Evolutionary conservation across 2,329 filamentous ascomycete genomes (phyloP), one percentile per base, ranked within the genome.

Genomic region (Microascus cirrosus): DNA sequence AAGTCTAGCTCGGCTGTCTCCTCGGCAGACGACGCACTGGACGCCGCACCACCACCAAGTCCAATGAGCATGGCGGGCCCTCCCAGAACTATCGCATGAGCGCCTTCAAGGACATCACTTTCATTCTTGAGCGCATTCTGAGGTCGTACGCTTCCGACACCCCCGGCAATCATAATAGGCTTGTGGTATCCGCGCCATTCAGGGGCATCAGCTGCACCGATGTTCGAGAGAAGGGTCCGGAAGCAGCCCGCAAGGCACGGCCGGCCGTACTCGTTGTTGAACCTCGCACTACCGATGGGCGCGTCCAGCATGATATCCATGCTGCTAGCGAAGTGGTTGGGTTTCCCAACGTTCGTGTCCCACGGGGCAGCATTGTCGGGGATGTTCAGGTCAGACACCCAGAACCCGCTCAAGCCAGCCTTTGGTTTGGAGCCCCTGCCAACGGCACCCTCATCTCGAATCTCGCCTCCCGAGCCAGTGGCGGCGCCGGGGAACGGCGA

Each of bases 31-130:
- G 90, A 84, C 60, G 91, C 89, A 74, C 89, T 95, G 1, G 93
- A 97, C 10, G 94, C 94, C 56, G 94, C 94, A 67, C 94, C 94
- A 60, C 94, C 94, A 64, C 94, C 94, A 57, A 99, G 84, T 45
- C 94, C 94, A 67, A 99, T 97, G 39, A 99, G 79, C 94, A 99
- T 99, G 12, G 93, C 93, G 42, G 94, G 94, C 0, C 94, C 94
- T 66, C 94, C 94, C 20, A 99, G 84, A 24, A 97, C 93, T 63
- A 99, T 87, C 53, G 95, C 82, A 68, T 93, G 89, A 20, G 92
- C 91, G n/a, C 91, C 93, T 56, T 91, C 82, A 56, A 86, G 85
- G 20, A 99, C 94, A 61, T 89, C 78, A 13, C 82, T 78, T 10
- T 86, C 83, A 61, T 89, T 82, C 74, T 99, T 99, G 60, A 96